These are phyloP conservation scores for Suhomyces pyralidae DNA, from an alignment of 805 yeast genomes.

Conservation along the genomic window DNA sequence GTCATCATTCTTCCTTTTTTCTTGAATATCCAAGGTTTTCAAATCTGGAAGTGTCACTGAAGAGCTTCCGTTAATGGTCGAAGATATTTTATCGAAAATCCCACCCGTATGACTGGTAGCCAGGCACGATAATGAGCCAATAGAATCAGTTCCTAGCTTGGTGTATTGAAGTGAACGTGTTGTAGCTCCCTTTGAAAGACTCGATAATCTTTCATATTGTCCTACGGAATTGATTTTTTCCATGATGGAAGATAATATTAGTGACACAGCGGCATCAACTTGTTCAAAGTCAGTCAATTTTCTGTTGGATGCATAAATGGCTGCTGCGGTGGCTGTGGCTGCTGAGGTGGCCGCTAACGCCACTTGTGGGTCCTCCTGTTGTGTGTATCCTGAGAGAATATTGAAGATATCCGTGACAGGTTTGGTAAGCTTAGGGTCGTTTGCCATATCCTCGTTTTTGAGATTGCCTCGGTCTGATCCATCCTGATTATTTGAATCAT, in stretches of 20 bases:
- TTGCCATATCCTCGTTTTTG: conserved; percentile 16
- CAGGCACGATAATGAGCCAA: not conserved
- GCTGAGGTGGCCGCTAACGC: conserved; percentile 36
- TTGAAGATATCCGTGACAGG: conserved; percentile 34
- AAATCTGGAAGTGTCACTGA: conserved; percentile 3
- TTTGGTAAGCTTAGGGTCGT: conserved; percentile 24
- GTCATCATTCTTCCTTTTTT: conserved; percentile 1
- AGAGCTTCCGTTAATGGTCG: not conserved
- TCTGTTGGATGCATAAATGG: conserved; percentile 29
- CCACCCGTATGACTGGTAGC: not conserved
- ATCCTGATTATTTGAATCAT: conserved; percentile 14
- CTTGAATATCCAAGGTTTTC: conserved; percentile 2
- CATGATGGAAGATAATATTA: conserved; percentile 21
- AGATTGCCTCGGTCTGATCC: not conserved
- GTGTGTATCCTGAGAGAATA: conserved; percentile 32
- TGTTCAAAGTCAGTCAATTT: conserved; percentile 17
- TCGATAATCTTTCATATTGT: conserved; percentile 21
- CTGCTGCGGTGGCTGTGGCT: conserved; percentile 36
- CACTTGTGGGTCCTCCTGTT: conserved; percentile 31
- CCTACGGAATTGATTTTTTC: conserved; percentile 18
- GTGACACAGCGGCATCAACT: conserved; percentile 22
- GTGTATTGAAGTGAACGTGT: not conserved
- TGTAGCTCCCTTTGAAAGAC: conserved; percentile 20
- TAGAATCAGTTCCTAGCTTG: not conserved
- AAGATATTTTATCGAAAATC: not conserved